phyloP scores from a whole-genome alignment of 2,329 filamentous ascomycete species.

The Cytospora piceicola region DNA sequence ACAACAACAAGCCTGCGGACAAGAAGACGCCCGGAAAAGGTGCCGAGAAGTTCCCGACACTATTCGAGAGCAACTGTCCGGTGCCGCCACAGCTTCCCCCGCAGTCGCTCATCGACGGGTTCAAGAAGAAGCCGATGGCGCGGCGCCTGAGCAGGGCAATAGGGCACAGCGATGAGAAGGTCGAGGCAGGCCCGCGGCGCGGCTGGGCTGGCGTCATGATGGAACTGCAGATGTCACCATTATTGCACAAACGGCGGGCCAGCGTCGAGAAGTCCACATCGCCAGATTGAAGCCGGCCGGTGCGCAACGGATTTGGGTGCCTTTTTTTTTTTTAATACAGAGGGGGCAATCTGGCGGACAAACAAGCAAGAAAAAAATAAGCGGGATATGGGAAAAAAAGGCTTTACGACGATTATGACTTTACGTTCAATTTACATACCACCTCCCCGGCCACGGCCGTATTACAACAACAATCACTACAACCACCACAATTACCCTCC shows the following conservation, averaged over 20 bases:
- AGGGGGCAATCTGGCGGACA: background rate
- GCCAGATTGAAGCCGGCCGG: background rate
- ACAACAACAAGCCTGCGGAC: constrained; percentile 44
- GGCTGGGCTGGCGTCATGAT: constrained; percentile 68
- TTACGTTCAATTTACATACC: constrained; percentile 24
- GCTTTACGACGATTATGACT: constrained; percentile 26
- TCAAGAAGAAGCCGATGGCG: constrained; percentile 52
- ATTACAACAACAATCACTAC: background rate
- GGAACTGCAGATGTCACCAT: constrained; percentile 64
- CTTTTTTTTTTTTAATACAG: background rate
- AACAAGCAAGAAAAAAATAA: constrained; percentile 1
- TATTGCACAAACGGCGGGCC: constrained; percentile 65
- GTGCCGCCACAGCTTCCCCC: constrained; percentile 44
- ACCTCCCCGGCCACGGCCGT: constrained; percentile 11
- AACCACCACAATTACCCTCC: background rate
- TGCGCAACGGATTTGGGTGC: constrained; percentile 5
- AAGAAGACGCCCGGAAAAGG: constrained; percentile 34
- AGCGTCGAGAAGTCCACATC: constrained; percentile 64
- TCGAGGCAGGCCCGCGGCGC: constrained; percentile 51
- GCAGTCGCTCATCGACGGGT: constrained; percentile 47
- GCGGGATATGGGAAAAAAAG: constrained; percentile 26
- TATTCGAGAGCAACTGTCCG: constrained; percentile 36
- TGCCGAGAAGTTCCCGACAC: constrained; percentile 37
- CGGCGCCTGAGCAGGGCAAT: constrained; percentile 59
- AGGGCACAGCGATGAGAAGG: constrained; percentile 56